Evolutionary conservation across 1,139 yeast genomes (phyloP).

Genomic region (Pichia sp.): DNA sequence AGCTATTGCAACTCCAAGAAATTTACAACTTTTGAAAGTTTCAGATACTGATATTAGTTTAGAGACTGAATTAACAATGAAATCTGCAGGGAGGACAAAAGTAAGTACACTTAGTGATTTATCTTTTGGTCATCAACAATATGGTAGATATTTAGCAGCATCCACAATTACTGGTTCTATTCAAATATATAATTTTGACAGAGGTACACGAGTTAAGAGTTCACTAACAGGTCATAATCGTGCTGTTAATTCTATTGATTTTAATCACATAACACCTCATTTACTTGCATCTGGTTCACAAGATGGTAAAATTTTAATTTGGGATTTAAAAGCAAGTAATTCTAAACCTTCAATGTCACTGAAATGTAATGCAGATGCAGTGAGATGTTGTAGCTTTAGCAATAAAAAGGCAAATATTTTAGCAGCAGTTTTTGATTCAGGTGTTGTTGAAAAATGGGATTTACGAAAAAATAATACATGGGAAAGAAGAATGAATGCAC

Average conservation of each 20-base stretch:
- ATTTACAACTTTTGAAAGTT: constrained; percentile 44
- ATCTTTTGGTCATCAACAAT: constrained; percentile 41
- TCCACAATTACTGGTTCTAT: constrained; percentile 48
- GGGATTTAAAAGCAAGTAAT: constrained; percentile 69
- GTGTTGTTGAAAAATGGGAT: constrained; percentile 82
- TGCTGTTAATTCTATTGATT: constrained; percentile 75
- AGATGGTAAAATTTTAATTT: constrained; percentile 80
- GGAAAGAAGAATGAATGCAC: constrained; percentile 79
- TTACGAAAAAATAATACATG: constrained; percentile 50
- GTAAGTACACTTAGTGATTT: constrained; percentile 45
- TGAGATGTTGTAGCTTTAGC: constrained; percentile 56
- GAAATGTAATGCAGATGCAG: constrained; percentile 58
- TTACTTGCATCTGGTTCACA: constrained; percentile 79
- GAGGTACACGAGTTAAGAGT: constrained; percentile 37
- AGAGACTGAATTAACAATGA: constrained; percentile 32
- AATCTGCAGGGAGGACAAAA: constrained; percentile 32
- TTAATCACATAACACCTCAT: constrained; percentile 51
- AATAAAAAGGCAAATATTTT: constrained; percentile 44
- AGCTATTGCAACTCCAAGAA: constrained; percentile 56
- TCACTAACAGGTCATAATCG: constrained; percentile 68
- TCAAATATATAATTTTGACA: constrained; percentile 42
- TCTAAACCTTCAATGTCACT: constrained; percentile 43
- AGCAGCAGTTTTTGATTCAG: constrained; percentile 84
- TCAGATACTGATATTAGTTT: constrained; percentile 33
- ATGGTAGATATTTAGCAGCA: constrained; percentile 40